Evolutionary conservation across 2,329 filamentous ascomycete species (phyloP), one percentile per base, ranked within the genome.

Genomic region (Nemania serpens): DNA sequence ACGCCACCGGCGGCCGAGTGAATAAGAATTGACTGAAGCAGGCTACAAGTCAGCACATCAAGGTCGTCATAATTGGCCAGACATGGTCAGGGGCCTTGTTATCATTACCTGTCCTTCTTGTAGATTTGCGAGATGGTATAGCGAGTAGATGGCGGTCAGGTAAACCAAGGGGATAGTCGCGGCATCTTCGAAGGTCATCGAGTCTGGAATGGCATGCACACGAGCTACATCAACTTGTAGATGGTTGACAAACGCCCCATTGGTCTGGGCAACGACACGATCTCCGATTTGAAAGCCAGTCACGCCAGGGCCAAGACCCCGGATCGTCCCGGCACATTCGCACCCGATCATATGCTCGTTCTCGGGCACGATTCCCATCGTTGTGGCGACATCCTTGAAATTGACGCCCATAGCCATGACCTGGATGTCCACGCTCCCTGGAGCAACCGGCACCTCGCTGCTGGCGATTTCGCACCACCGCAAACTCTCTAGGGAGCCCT

Each of bases 341-440:
- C 60, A 58, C 2, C 67, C 67, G 2, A 68, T 7, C 0, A 4
- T 51, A n/a, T 60, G 46, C 17, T 69, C 65, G 11, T 70, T 39
- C 17, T 68, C 63, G 1, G 68, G 64, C 0, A 70, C 63, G 11
- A 69, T 65, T 1, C 68, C 65, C 62, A 71, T 63, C 0, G 71
- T 70, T 2, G 67, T 69, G 1, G 75, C 66, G 0, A 77, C 70
- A 59, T 79, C 77, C 18, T 70, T 71, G 63, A 75, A 77, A 47
- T 79, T 79, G 2, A 79, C 55, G 13, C 76, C 77, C 3, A 67
- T 55, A 1, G 76, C 72, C 52, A 66, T 60, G 0, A 73, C 57
- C 42, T 77, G 64, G 5, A 79, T 63, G 36, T 79, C 73, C 15
- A 79, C 58, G 4, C 62, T 54, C n/a, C 67, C 68, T 3, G 47